Conservation (phyloP, 192 early-diverging fungal species). For the Obelidium mucronatum region DNA sequence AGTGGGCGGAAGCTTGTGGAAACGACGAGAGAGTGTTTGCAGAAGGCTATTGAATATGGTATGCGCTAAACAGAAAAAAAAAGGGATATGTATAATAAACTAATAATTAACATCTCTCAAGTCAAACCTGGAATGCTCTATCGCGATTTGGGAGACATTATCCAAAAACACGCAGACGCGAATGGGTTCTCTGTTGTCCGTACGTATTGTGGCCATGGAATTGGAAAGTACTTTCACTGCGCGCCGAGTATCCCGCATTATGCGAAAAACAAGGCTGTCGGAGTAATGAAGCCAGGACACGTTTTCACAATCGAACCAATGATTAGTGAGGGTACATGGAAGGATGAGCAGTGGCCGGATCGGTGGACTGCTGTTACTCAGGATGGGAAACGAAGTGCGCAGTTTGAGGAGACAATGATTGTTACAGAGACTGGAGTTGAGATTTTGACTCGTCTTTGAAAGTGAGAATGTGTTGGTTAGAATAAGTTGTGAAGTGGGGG, state of each 20-base stretch:
- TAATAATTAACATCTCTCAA: slow-evolving; percentile 35
- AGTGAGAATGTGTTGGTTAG: too few species aligned
- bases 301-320: slow-evolving; percentile 99
- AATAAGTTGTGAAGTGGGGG: background rate
- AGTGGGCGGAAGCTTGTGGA: slow-evolving; percentile 76
- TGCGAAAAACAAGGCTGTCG: slow-evolving; percentile 94
- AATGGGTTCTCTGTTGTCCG: slow-evolving; percentile 92
- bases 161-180: slow-evolving; percentile 83
- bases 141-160: slow-evolving; percentile 90
- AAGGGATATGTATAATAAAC: background rate
- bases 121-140: slow-evolving; percentile 92
- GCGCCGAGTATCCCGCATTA: slow-evolving; percentile 95
- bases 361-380: slow-evolving; percentile 87
- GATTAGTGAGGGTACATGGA: slow-evolving; percentile 86
- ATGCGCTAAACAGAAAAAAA: background rate
- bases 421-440: slow-evolving; percentile 94
- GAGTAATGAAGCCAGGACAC: slow-evolving; percentile 94
- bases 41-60: slow-evolving; percentile 92
- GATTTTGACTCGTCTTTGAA: slow-evolving; percentile 63
- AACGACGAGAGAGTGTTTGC: slow-evolving; percentile 84
- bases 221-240: slow-evolving; percentile 87
- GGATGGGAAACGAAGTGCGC: slow-evolving; percentile 95
- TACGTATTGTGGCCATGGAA: slow-evolving; percentile 93
- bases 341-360: slow-evolving; percentile 62
- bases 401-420: slow-evolving; percentile 96